Percentiles rank a stretch among this genome's conserved stretches.
These are phyloP conservation scores for Leucaena leucocephala DNA, from an alignment of 306 rosid species.

Conservation along the genomic window DNA sequence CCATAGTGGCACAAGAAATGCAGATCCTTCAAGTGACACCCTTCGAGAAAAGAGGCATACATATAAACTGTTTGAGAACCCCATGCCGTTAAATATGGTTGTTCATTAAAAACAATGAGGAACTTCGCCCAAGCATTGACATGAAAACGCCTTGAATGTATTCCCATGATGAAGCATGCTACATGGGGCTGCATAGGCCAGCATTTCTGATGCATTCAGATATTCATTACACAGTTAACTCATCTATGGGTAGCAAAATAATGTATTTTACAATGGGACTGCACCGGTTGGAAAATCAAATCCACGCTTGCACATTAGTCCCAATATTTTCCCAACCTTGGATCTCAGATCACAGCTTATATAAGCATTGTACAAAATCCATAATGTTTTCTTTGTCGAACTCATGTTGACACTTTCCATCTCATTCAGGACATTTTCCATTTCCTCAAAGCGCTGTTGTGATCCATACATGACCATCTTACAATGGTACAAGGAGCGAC, in stretches of 20 bases:
- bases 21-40: constrained; percentile 7
- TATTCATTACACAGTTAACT: constrained; percentile 1
- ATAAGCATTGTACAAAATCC: constrained; percentile 70
- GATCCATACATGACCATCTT: constrained; percentile 77
- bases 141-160: constrained; percentile 42
- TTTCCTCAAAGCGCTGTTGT: constrained; percentile 55
- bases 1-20: not conserved
- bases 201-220: constrained; percentile 26
- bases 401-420: constrained; percentile 53
- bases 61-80: constrained; percentile 28
- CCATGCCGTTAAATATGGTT: constrained; percentile 26
- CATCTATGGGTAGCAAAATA: constrained; percentile 23
- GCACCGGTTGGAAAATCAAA: constrained; percentile 54
- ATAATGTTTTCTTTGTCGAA: constrained; percentile 56
- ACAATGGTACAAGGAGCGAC: constrained; percentile 75
- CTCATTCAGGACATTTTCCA: constrained; percentile 66
- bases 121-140: constrained; percentile 55
- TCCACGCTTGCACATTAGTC: constrained; percentile 80
- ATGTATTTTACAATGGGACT: constrained; percentile 46
- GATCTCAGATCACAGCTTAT: constrained; percentile 43
- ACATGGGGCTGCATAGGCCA: constrained; percentile 19
- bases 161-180: constrained; percentile 31
- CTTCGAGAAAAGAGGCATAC: constrained; percentile 38
- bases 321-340: constrained; percentile 63
- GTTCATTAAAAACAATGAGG: constrained; percentile 1